Evolutionary conservation across 2,329 filamentous ascomycete species (phyloP).

Genomic region (Aureobasidium pullulans): DNA sequence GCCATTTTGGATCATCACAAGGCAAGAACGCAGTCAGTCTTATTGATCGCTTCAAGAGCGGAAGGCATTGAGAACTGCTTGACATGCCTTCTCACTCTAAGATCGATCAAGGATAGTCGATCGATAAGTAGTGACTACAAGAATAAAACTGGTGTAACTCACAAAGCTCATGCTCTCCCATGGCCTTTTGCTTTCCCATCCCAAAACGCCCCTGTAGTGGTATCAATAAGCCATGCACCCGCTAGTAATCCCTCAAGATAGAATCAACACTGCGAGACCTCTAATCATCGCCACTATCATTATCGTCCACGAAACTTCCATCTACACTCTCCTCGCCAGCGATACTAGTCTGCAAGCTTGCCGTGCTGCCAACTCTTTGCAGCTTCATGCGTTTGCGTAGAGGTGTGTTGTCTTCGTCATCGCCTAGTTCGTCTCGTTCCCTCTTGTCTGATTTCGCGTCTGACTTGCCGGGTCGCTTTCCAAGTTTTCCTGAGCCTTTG

Average conservation of each 20-base stretch:
- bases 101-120: no score
- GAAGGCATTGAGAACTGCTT: no score
- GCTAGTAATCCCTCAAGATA: not conserved
- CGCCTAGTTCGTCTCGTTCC: constrained; percentile 28
- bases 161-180: not conserved
- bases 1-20: no score
- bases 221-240: constrained; percentile 1
- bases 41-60: no score
- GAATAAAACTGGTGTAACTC: not conserved
- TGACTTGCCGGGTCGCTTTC: constrained; percentile 21
- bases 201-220: constrained; percentile 4
- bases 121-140: no score
- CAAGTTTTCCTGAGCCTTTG: constrained; percentile 22
- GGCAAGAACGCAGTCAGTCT: no score
- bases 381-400: constrained; percentile 32
- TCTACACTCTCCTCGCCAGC: constrained; percentile 28
- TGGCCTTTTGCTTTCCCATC: not conserved
- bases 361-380: constrained; percentile 27
- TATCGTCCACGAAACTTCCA: constrained; percentile 28
- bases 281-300: constrained; percentile 25
- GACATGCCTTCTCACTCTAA: no score
- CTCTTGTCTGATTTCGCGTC: constrained; percentile 24
- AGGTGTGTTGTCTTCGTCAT: constrained; percentile 23
- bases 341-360: constrained; percentile 24
- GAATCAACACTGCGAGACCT: not conserved